phyloP scores from a whole-genome alignment of 176 grass and related monocot species.

The Rhynchospora pubera region DNA sequence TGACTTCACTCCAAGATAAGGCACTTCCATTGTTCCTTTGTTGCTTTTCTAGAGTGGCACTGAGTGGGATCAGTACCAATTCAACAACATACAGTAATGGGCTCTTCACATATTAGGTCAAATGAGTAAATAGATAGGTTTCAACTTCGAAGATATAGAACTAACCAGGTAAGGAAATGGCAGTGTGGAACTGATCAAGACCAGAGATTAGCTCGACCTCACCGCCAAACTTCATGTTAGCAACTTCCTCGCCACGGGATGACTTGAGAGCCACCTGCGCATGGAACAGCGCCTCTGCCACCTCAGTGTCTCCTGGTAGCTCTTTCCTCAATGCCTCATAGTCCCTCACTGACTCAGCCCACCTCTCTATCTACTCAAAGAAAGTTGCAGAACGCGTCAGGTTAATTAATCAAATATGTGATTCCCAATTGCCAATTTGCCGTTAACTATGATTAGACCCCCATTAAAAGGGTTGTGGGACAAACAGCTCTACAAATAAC shows the following conservation, averaged over 20 bases:
- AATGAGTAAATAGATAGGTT: conserved; percentile 56
- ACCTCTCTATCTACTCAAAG: neutral
- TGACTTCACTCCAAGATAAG: neutral
- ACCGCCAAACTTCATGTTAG: conserved; percentile 91
- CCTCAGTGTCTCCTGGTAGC: conserved; percentile 64
- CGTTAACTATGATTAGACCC: neutral
- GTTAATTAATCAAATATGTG: no score
- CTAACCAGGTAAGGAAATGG: conserved; percentile 82
- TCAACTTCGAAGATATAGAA: conserved; percentile 17
- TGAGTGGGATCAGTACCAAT: neutral
- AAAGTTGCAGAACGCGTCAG: no score
- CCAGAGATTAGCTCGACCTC: conserved; percentile 77
- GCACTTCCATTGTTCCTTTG: neutral
- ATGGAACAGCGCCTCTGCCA: conserved; percentile 92
- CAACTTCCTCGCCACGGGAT: conserved; percentile 73
- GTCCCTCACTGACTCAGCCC: conserved; percentile 79
- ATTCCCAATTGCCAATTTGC: neutral
- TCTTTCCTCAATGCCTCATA: conserved; percentile 76
- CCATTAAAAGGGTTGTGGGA: neutral
- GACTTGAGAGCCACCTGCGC: conserved; percentile 81
- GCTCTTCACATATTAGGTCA: conserved; percentile 43
- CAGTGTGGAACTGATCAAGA: conserved; percentile 72
- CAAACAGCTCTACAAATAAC: neutral
- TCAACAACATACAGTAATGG: neutral
- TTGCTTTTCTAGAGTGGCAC: neutral